These are phyloP conservation scores for Fusarium sp. DNA, from an alignment of 2,329 filamentous ascomycete genomes.

Conservation along the genomic window DNA sequence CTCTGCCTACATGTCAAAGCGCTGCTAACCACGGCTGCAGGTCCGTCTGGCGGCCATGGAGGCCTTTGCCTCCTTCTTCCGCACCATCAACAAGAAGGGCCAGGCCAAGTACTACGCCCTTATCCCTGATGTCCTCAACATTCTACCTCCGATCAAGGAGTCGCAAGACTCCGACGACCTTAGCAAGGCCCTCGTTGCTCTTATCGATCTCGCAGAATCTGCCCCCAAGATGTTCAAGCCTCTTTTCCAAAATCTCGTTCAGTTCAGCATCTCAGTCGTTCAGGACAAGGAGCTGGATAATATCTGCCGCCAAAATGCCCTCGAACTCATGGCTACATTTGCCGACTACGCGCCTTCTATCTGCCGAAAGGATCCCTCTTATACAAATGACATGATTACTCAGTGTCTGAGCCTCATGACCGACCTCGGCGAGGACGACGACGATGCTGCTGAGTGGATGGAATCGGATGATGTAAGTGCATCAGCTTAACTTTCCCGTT, in stretches of 20 bases:
- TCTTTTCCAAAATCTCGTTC: conserved; percentile 91
- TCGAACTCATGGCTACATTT: conserved; percentile 98
- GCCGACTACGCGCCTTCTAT: conserved; percentile 93
- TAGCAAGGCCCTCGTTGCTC: conserved; percentile 86
- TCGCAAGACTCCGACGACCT: conserved; percentile 90
- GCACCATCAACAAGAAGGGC: conserved; percentile 86
- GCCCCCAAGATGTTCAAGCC: conserved; percentile 97
- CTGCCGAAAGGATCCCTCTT: conserved; percentile 93
- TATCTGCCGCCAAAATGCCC: conserved; percentile 89
- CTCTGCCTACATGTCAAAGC: conserved; percentile 2
- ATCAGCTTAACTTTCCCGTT: not conserved
- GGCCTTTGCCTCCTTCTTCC: conserved; percentile 96
- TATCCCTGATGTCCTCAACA: conserved; percentile 91
- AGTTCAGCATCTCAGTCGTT: conserved; percentile 92
- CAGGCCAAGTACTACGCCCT: conserved; percentile 89
- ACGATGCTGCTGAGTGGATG: conserved; percentile 95
- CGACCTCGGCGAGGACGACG: conserved; percentile 92
- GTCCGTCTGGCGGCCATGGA: conserved; percentile 96
- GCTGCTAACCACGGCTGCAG: conserved; percentile 52
- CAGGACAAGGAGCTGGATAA: conserved; percentile 96
- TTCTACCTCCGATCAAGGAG: conserved; percentile 93
- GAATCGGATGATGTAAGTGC: conserved; percentile 83
- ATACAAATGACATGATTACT: conserved; percentile 96
- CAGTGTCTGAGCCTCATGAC: conserved; percentile 99
- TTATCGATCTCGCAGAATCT: conserved; percentile 95